Conservation (phyloP, 1,284 basidiomycete species). For the Schizophyllum commune region DNA sequence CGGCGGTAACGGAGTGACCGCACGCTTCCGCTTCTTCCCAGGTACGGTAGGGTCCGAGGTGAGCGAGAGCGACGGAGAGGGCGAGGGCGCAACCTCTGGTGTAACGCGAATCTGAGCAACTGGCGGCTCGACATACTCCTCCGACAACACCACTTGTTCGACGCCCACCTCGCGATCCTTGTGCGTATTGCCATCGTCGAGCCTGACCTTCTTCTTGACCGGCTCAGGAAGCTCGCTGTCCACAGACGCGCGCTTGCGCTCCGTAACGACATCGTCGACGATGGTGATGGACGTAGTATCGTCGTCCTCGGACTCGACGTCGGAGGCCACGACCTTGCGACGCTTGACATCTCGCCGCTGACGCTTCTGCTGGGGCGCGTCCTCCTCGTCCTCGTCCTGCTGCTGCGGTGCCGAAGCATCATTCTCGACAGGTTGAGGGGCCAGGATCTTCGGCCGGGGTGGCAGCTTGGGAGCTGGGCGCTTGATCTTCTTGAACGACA, state of each 20-base stretch:
- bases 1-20: background rate
- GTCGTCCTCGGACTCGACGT: conserved; percentile 38
- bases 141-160: conserved; percentile 45
- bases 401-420: conserved; percentile 4
- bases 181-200: conserved; percentile 20
- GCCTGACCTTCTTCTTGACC: conserved; percentile 29
- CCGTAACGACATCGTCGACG: conserved; percentile 14
- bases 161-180: conserved; percentile 16
- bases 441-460: conserved; percentile 10
- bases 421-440: conserved; percentile 2
- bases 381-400: conserved; percentile 34
- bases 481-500: conserved; percentile 64
- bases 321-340: conserved; percentile 22
- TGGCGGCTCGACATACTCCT: conserved; percentile 41
- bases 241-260: conserved; percentile 28
- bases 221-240: conserved; percentile 32
- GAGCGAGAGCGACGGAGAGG: conserved; percentile 38
- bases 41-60: conserved; percentile 21
- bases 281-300: conserved; percentile 13
- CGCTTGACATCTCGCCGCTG: conserved; percentile 27
- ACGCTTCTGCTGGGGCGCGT: conserved; percentile 36
- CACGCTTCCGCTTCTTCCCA: background rate
- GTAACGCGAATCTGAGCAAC: conserved; percentile 44
- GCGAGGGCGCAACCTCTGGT: conserved; percentile 34
- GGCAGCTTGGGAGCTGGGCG: conserved; percentile 28